phyloP scores from a whole-genome alignment of 345 rosid species.

The Cochlearia excelsa region DNA sequence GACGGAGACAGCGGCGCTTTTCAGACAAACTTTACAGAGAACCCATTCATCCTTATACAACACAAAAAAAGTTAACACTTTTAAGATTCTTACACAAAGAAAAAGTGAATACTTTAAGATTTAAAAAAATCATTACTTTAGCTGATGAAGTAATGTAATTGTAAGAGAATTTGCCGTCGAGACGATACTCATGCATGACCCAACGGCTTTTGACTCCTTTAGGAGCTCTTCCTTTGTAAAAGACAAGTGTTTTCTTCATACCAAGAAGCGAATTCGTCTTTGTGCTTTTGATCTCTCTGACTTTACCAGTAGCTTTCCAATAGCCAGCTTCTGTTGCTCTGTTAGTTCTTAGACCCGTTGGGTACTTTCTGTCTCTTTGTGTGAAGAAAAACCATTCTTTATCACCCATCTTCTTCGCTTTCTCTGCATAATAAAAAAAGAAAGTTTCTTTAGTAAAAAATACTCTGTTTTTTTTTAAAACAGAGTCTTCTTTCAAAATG shows the following conservation, averaged over 20 bases:
- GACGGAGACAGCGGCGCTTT: slow-evolving; percentile 42
- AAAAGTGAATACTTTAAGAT: background rate
- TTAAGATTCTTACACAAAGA: background rate
- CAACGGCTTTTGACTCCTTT: slow-evolving; percentile 90
- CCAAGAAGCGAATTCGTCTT: slow-evolving; percentile 80
- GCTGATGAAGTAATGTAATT: slow-evolving; percentile 71
- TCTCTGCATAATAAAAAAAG: slow-evolving; percentile 41
- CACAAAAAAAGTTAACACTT: background rate
- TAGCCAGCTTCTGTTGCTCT: slow-evolving; percentile 51
- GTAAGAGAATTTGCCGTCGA: slow-evolving; percentile 71
- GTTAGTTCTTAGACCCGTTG: slow-evolving; percentile 86
- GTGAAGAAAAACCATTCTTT: slow-evolving; percentile 96
- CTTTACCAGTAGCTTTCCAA: slow-evolving; percentile 94
- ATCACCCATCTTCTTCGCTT: slow-evolving; percentile 92
- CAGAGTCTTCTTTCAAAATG: too few species aligned
- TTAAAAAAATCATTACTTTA: slow-evolving; percentile 41
- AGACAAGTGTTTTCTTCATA: slow-evolving; percentile 92
- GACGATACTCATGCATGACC: slow-evolving; percentile 99
- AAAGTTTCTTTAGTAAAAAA: too few species aligned
- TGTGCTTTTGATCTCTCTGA: slow-evolving; percentile 80
- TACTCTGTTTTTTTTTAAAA: too few species aligned
- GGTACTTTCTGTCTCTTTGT: slow-evolving; percentile 81
- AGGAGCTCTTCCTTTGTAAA: slow-evolving; percentile 89
- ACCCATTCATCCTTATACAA: slow-evolving; percentile 86
- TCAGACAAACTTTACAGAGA: slow-evolving; percentile 76